Conservation (phyloP, 148 eudicot genomes). For the Mesembryanthemum crystallinum region DNA sequence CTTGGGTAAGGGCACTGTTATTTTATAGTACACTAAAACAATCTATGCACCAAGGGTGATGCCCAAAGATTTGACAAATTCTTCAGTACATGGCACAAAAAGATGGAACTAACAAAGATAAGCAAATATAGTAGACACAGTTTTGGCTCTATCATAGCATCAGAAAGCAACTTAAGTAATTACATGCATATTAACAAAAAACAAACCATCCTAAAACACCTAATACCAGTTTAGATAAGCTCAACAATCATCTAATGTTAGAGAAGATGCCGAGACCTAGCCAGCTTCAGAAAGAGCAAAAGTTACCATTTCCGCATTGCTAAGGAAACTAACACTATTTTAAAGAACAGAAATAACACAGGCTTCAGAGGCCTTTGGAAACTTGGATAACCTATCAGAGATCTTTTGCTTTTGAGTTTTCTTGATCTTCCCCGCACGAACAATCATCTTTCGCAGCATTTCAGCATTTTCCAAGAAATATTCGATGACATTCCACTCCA, state of each 20-base stretch:
- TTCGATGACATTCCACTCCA: constrained; percentile 15
- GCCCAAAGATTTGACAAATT: too few relatives aligned
- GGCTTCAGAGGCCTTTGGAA: constrained; percentile 3
- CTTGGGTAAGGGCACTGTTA: too few relatives aligned
- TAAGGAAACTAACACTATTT: neutral
- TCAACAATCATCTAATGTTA: neutral
- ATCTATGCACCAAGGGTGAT: too few relatives aligned
- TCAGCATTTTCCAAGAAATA: constrained; percentile 10
- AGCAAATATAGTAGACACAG: too few relatives aligned
- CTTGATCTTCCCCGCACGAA: neutral
- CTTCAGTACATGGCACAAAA: too few relatives aligned
- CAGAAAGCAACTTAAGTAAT: too few relatives aligned
- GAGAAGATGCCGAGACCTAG: neutral
- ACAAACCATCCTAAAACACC: too few relatives aligned
- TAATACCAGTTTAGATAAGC: too few relatives aligned
- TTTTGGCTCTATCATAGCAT: too few relatives aligned
- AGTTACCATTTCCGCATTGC: neutral
- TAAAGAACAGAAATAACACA: neutral
- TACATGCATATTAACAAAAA: too few relatives aligned
- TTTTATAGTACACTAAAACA: too few relatives aligned
- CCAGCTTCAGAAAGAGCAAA: neutral
- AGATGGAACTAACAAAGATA: too few relatives aligned
- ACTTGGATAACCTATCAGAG: neutral
- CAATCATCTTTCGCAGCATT: constrained; percentile 10
- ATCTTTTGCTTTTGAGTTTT: neutral